Percentiles rank a stretch among this genome's conserved stretches.
Evolutionary conservation across 73 alveolate species (phyloP).

Genomic region (Durusdinium trenchii): DNA sequence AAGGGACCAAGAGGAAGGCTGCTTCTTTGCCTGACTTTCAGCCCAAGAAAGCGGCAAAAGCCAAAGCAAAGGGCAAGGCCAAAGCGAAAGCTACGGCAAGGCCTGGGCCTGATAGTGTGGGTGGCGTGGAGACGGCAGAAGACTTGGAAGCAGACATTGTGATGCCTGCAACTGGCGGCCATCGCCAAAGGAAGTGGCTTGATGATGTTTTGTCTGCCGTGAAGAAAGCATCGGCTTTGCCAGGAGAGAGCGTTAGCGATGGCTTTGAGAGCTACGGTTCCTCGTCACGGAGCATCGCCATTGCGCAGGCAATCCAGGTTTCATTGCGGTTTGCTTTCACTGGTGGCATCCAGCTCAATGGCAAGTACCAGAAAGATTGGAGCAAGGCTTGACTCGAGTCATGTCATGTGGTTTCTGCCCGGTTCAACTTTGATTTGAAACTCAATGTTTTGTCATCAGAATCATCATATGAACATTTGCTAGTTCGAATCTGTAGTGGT

Average conservation of each 20-base stretch:
- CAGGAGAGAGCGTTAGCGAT: neutral
- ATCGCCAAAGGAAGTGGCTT: slow-evolving; percentile 21
- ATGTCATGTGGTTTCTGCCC: no score
- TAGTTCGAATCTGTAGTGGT: no score
- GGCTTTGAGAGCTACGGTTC: neutral
- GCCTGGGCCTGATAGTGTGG: neutral
- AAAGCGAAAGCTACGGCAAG: neutral
- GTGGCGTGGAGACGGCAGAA: neutral
- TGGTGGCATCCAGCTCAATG: neutral
- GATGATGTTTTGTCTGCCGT: neutral
- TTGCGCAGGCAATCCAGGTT: neutral
- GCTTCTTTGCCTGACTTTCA: neutral
- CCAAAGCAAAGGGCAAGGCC: slow-evolving; percentile 22
- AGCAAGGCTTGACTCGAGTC: slow-evolving; percentile 4
- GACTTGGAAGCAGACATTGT: neutral
- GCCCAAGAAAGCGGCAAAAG: neutral
- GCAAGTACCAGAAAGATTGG: slow-evolving; percentile 2
- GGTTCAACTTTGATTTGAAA: no score
- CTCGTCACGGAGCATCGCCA: no score
- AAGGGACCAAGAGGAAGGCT: neutral
- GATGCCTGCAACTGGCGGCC: slow-evolving; percentile 29
- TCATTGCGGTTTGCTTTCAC: neutral
- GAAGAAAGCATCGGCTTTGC: neutral
- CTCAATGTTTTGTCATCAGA: no score
- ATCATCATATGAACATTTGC: no score